These are phyloP conservation scores for Lecanicillium sp. DNA, from an alignment of 2,329 filamentous ascomycete genomes.

Conservation along the genomic window DNA sequence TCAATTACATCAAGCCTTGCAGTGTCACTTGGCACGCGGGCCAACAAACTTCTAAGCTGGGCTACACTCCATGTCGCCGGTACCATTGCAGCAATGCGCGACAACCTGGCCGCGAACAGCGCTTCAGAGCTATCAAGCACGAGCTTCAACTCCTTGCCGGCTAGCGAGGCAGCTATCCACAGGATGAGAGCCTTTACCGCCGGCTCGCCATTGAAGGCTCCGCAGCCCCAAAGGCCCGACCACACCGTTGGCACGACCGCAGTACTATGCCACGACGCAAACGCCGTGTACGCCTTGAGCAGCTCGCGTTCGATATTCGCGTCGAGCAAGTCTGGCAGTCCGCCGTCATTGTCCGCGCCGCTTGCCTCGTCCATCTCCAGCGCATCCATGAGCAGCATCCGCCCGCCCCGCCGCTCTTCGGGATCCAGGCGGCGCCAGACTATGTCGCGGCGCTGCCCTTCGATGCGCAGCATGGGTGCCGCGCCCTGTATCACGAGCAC, in stretches of 20 bases:
- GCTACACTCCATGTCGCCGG: neutral
- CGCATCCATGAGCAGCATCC: constrained; percentile 28
- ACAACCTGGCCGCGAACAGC: neutral
- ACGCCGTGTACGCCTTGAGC: constrained; percentile 19
- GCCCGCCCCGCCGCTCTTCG: constrained; percentile 15
- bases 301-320: constrained; percentile 22
- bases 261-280: constrained; percentile 14
- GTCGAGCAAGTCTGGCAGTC: constrained; percentile 18
- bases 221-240: constrained; percentile 26
- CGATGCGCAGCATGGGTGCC: constrained; percentile 20
- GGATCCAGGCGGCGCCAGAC: constrained; percentile 12
- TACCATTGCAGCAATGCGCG: constrained; percentile 12
- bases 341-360: constrained; percentile 7
- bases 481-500: constrained; percentile 19
- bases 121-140: constrained; percentile 11
- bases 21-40: neutral
- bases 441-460: constrained; percentile 21
- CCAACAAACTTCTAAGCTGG: neutral
- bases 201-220: constrained; percentile 25
- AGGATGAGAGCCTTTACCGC: constrained; percentile 22
- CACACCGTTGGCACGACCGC: constrained; percentile 12
- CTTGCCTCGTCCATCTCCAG: constrained; percentile 23
- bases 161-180: constrained; percentile 23
- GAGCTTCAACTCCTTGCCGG: constrained; percentile 13
- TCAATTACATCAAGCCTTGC: neutral